These are phyloP conservation scores for Russula brevipes DNA, from an alignment of 768 basidiomycete genomes.

Conservation along the genomic window DNA sequence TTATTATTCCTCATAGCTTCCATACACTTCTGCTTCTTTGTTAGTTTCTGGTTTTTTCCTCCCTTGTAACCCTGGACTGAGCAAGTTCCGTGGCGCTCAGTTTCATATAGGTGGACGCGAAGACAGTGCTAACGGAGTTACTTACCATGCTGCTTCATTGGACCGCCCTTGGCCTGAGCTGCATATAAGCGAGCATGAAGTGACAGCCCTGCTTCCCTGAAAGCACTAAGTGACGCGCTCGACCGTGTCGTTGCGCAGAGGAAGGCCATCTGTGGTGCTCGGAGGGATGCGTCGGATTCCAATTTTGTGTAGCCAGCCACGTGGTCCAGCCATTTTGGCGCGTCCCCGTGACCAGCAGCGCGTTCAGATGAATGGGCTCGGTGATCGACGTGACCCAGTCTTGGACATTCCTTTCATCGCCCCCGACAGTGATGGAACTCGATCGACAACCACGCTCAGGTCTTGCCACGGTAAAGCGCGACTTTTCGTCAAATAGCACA, in stretches of 20 bases:
- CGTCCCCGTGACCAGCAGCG: conserved; percentile 12
- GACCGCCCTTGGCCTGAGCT: conserved; percentile 13
- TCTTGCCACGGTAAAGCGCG: conserved; percentile 53
- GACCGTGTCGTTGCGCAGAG: not conserved
- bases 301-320: not conserved
- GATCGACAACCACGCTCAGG: conserved; percentile 45
- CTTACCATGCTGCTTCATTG: conserved; percentile 16
- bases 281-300: not conserved
- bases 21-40: conserved; percentile 7
- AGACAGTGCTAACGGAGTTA: not conserved
- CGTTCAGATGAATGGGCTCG: not conserved
- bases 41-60: conserved; percentile 2
- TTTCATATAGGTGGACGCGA: not conserved
- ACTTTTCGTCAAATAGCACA: conserved; percentile 47
- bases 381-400: not conserved
- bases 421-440: conserved; percentile 4
- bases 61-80: conserved; percentile 22
- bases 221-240: not conserved
- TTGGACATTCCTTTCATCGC: not conserved
- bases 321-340: not conserved
- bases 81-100: not conserved
- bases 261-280: conserved; percentile 10
- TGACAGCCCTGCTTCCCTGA: not conserved
- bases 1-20: conserved; percentile 12
- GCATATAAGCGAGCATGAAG: conserved; percentile 12